phyloP scores from a whole-genome alignment of 2,329 filamentous ascomycete genomes.

The Phoma sp. region DNA sequence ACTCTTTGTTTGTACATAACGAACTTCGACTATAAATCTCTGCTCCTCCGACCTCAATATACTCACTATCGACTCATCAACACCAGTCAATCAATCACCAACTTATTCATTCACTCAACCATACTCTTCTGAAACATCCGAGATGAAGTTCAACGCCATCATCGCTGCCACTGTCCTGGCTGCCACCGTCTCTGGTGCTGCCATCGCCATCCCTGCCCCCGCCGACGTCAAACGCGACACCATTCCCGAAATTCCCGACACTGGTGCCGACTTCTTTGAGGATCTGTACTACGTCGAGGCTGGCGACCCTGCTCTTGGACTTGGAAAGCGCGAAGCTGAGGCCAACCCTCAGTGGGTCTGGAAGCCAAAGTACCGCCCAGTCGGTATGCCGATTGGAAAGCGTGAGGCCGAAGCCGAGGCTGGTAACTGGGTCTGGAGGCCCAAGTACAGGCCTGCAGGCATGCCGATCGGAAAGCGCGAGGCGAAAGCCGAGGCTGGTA shows the following conservation, averaged over 20 bases:
- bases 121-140: constrained; percentile 33
- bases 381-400: constrained; percentile 4
- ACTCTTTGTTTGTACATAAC: constrained; percentile 10
- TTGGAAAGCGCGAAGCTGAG: constrained; percentile 13
- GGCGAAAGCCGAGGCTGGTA: constrained; percentile 9
- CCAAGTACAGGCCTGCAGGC: constrained; percentile 3
- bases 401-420: constrained; percentile 13
- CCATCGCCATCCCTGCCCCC: constrained; percentile 29
- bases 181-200: constrained; percentile 50
- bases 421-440: background rate
- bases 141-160: constrained; percentile 59
- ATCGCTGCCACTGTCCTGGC: constrained; percentile 52
- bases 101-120: constrained; percentile 18
- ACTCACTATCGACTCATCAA: constrained; percentile 13
- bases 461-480: constrained; percentile 7
- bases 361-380: constrained; percentile 1
- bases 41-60: constrained; percentile 10
- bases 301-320: constrained; percentile 9
- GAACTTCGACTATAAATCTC: constrained; percentile 5
- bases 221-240: constrained; percentile 7
- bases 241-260: constrained; percentile 6
- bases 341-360: background rate
- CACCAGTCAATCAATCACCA: constrained; percentile 12
- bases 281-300: constrained; percentile 6
- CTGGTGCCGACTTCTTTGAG: background rate